A percentile compares a stretch with the other conserved stretches of the same genome.
Conservation (phyloP, 352 stramenopile species). For the Thalassiosira ordinaria region DNA sequence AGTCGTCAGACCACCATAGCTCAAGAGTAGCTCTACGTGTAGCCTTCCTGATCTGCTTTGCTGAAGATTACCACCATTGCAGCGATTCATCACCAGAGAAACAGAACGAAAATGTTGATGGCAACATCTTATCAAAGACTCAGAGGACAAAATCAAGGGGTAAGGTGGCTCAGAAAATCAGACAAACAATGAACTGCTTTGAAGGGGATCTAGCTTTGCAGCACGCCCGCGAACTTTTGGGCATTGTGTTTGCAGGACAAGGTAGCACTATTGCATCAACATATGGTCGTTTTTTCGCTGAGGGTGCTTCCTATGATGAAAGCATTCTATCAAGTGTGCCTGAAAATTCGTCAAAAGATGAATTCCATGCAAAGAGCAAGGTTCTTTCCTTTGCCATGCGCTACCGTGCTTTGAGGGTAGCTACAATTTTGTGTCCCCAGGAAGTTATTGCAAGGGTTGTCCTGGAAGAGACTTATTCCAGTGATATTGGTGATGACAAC, state of each 20-base stretch:
- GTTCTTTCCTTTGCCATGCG: slow-evolving; percentile 83
- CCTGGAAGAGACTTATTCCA: slow-evolving; percentile 62
- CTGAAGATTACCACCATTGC: slow-evolving; percentile 57
- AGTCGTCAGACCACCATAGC: slow-evolving; percentile 67
- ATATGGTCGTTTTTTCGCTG: slow-evolving; percentile 48
- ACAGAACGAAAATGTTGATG: slow-evolving; percentile 46
- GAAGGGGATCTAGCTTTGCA: slow-evolving; percentile 68
- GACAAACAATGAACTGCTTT: slow-evolving; percentile 44
- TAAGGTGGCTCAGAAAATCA: slow-evolving; percentile 36
- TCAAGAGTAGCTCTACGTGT: slow-evolving; percentile 70
- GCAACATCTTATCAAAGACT: slow-evolving; percentile 38
- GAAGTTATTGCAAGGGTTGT: slow-evolving; percentile 74
- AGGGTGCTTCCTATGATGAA: slow-evolving; percentile 35
- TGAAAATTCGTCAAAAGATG: slow-evolving; percentile 26
- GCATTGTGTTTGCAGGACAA: slow-evolving; percentile 80
- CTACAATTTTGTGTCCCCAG: slow-evolving; percentile 77
- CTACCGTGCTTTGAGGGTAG: slow-evolving; percentile 77
- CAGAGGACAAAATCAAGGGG: slow-evolving; percentile 47
- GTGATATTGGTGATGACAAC: slow-evolving; percentile 40
- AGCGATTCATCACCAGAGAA: slow-evolving; percentile 30
- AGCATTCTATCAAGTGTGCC: slow-evolving; percentile 37
- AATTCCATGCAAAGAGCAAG: slow-evolving; percentile 39
- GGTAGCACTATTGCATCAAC: slow-evolving; percentile 44
- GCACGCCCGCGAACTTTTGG: slow-evolving; percentile 72
- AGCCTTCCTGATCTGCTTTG: slow-evolving; percentile 83